phyloP scores from a whole-genome alignment of 768 basidiomycete genomes.

The Lactarius psammicola region DNA sequence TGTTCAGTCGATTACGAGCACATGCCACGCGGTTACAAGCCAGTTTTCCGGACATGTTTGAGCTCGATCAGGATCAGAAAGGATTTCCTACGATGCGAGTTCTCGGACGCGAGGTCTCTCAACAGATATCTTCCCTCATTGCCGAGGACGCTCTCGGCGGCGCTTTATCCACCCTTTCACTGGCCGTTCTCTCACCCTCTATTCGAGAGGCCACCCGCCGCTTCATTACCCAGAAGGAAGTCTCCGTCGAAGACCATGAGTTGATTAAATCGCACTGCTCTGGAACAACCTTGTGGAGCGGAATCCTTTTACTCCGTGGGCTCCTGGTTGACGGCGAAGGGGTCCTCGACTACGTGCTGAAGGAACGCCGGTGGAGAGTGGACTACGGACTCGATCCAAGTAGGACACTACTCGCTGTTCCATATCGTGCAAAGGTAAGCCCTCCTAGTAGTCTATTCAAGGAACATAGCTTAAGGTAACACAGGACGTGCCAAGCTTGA shows the following conservation, averaged over 20 bases:
- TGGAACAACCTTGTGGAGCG: slow-evolving; percentile 34
- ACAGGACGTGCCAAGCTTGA: slow-evolving; percentile 45
- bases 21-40: slow-evolving; percentile 9
- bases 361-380: slow-evolving; percentile 47
- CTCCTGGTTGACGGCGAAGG: slow-evolving; percentile 39
- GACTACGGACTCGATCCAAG: slow-evolving; percentile 48
- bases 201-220: slow-evolving; percentile 6
- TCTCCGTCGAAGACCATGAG: neutral
- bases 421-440: slow-evolving; percentile 45
- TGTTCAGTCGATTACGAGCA: slow-evolving; percentile 38
- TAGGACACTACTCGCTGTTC: slow-evolving; percentile 50
- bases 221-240: neutral
- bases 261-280: neutral
- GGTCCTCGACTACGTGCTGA: slow-evolving; percentile 41
- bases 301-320: slow-evolving; percentile 46
- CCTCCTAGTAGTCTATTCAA: neutral
- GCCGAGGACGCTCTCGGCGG: slow-evolving; percentile 8
- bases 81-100: slow-evolving; percentile 17
- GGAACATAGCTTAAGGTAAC: neutral
- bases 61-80: neutral
- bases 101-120: neutral
- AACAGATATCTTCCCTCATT: neutral
- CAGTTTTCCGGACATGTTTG: neutral
- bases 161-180: neutral
- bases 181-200: neutral